Conservation (phyloP, 371 early-diverging fungal genomes). For the Amoeboaphelidium protococcarum region DNA sequence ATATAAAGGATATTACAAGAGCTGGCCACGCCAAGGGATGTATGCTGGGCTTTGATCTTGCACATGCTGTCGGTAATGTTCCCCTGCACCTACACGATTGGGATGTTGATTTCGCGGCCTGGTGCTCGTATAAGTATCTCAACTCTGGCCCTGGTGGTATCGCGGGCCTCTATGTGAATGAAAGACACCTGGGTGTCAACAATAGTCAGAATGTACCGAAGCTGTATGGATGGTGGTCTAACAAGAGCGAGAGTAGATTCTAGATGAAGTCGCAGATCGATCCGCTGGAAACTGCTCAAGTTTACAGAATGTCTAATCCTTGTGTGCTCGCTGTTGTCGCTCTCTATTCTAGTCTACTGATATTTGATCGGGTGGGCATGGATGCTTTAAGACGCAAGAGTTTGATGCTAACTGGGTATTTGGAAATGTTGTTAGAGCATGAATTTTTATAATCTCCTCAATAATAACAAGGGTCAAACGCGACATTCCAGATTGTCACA, state of each 20-base stretch:
- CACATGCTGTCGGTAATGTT: constrained; percentile 86
- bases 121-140: constrained; percentile 94
- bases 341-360: constrained; percentile 43
- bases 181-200: too few relatives aligned
- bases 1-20: constrained; percentile 52
- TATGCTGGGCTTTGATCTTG: constrained; percentile 79
- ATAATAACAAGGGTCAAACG: too few relatives aligned
- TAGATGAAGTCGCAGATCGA: constrained; percentile 43
- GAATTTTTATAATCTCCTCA: too few relatives aligned
- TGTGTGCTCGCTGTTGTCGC: constrained; percentile 36
- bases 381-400: constrained; percentile 39
- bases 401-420: constrained; percentile 41
- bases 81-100: constrained; percentile 69
- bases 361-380: constrained; percentile 46
- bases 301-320: constrained; percentile 72
- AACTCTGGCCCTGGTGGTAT: constrained; percentile 87
- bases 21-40: constrained; percentile 63
- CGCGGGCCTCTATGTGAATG: constrained; percentile 7
- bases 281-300: constrained; percentile 51
- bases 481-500: constrained; percentile 28
- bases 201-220: constrained; percentile 4
- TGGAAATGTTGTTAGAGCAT: constrained; percentile 30
- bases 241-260: constrained; percentile 45
- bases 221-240: constrained; percentile 88
- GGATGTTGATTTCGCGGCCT: constrained; percentile 90